A percentile compares a stretch with the other conserved stretches of the same genome.
Conservation (phyloP, 805 yeast species). For the Hemisphaericaspora nanyangensis region DNA sequence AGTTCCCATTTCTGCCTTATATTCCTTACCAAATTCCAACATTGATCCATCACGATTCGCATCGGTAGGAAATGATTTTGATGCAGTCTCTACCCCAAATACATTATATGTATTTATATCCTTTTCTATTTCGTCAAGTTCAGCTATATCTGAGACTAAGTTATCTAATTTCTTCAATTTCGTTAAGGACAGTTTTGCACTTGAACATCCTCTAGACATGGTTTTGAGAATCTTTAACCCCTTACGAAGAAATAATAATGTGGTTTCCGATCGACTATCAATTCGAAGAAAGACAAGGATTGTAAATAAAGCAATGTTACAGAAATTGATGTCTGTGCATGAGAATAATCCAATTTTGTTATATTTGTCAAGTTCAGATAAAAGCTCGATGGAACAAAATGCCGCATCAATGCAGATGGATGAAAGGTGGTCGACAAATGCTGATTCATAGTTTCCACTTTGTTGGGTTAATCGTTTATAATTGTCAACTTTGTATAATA, state of each 20-base stretch:
- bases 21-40: constrained; percentile 1
- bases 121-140: constrained; percentile 6
- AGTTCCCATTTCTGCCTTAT: background rate
- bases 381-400: constrained; percentile 11
- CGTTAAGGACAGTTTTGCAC: constrained; percentile 10
- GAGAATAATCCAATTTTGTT: constrained; percentile 13
- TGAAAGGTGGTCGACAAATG: constrained; percentile 13
- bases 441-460: constrained; percentile 7
- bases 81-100: constrained; percentile 5
- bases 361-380: constrained; percentile 11
- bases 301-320: constrained; percentile 12
- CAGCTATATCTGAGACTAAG: constrained; percentile 7
- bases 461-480: constrained; percentile 3
- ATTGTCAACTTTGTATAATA: constrained; percentile 13
- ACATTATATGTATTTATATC: constrained; percentile 4
- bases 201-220: constrained; percentile 12
- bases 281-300: constrained; percentile 11
- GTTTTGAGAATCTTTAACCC: constrained; percentile 11
- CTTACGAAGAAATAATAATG: constrained; percentile 10
- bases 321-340: constrained; percentile 13
- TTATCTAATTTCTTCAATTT: constrained; percentile 7
- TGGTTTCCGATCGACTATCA: constrained; percentile 11
- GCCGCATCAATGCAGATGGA: constrained; percentile 15
- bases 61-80: constrained; percentile 7
- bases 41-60: constrained; percentile 1